Conservation (phyloP, 2,329 filamentous ascomycete species). For the Fusarium vanettenii region DNA sequence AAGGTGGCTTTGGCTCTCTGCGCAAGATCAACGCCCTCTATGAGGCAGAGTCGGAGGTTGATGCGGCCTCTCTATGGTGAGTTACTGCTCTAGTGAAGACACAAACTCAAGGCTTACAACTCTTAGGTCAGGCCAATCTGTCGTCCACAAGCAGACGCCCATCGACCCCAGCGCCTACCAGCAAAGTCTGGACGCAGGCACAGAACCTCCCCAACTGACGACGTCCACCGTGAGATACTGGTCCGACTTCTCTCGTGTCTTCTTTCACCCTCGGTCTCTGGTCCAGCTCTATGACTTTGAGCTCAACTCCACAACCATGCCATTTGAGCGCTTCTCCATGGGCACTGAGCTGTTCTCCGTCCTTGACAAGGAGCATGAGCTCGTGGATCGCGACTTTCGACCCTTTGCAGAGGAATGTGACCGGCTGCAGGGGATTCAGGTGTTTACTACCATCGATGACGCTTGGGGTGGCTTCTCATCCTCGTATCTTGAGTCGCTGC, state of each 20-base stretch:
- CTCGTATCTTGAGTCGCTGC: slow-evolving; percentile 78
- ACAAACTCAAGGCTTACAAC: neutral
- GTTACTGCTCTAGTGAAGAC: neutral
- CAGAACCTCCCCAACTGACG: slow-evolving; percentile 73
- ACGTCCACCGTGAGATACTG: slow-evolving; percentile 87
- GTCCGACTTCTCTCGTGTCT: slow-evolving; percentile 96
- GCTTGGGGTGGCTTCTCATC: slow-evolving; percentile 84
- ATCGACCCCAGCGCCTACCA: slow-evolving; percentile 83
- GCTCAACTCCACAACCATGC: slow-evolving; percentile 80
- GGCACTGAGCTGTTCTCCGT: slow-evolving; percentile 81
- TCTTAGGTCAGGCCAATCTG: slow-evolving; percentile 71
- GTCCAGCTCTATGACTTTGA: slow-evolving; percentile 91
- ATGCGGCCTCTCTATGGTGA: slow-evolving; percentile 50
- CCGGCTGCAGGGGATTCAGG: slow-evolving; percentile 87
- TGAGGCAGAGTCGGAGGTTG: slow-evolving; percentile 60
- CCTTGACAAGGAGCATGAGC: slow-evolving; percentile 83
- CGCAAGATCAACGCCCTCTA: slow-evolving; percentile 91
- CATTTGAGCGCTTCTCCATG: slow-evolving; percentile 90
- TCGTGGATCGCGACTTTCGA: slow-evolving; percentile 90
- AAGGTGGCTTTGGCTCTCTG: slow-evolving; percentile 90
- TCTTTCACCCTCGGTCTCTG: slow-evolving; percentile 88
- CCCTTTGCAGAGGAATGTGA: slow-evolving; percentile 94
- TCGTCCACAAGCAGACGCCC: slow-evolving; percentile 74
- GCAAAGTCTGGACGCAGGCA: slow-evolving; percentile 78
- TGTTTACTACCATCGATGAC: slow-evolving; percentile 78